These are phyloP conservation scores for Globomyces pollinis-pini DNA, from an alignment of 192 early-diverging fungal species.

Conservation along the genomic window DNA sequence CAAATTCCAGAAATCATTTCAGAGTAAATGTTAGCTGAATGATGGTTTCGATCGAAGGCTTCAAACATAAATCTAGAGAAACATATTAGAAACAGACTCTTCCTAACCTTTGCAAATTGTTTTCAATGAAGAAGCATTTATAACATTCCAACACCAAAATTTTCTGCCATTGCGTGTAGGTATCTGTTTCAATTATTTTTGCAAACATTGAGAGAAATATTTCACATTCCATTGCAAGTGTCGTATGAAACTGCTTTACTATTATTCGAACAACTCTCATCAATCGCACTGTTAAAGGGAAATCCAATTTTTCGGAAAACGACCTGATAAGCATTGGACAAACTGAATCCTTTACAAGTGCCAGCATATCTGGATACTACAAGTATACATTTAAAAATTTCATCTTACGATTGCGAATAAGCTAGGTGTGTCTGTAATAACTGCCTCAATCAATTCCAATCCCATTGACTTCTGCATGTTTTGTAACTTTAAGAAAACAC, in stretches of 20 bases:
- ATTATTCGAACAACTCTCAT: constrained; percentile 73
- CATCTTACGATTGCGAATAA: constrained; percentile 62
- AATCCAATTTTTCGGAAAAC: constrained; percentile 87
- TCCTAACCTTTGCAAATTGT: constrained; percentile 55
- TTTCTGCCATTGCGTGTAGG: constrained; percentile 64
- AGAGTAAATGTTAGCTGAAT: constrained; percentile 66
- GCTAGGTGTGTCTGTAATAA: constrained; percentile 69
- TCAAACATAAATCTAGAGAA: constrained; percentile 41
- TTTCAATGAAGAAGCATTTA: constrained; percentile 56
- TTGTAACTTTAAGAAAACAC: constrained; percentile 50
- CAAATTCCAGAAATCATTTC: constrained; percentile 75
- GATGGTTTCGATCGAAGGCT: constrained; percentile 68
- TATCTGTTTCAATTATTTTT: constrained; percentile 72
- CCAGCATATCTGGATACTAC: constrained; percentile 64
- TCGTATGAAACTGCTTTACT: constrained; percentile 65
- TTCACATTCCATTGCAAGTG: constrained; percentile 85
- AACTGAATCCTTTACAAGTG: constrained; percentile 68
- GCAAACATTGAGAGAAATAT: constrained; percentile 86
- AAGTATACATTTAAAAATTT: neutral
- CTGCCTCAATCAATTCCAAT: constrained; percentile 86
- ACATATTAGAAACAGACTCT: no score
- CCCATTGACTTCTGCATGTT: constrained; percentile 64
- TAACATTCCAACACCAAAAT: constrained; percentile 77
- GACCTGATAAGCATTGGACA: constrained; percentile 85
- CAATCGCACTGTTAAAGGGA: constrained; percentile 72